A percentile compares a stretch with the other conserved stretches of the same genome.
Conservation (phyloP, 176 grass and related monocot genomes). For the Triticum dicoccoides region DNA sequence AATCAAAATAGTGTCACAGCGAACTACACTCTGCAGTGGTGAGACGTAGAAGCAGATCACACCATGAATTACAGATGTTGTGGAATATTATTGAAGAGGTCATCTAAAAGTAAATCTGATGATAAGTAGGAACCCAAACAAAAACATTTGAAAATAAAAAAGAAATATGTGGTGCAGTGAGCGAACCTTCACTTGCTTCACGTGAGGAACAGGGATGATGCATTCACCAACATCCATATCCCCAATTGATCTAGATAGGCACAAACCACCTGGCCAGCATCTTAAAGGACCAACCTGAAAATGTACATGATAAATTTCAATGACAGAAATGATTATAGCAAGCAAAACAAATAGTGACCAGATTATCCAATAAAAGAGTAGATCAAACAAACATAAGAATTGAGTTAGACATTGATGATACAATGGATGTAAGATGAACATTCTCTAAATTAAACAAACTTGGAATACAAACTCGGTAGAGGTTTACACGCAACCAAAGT, state of each 20-base stretch:
- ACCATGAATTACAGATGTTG: not conserved
- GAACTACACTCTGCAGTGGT: not conserved
- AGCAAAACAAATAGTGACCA: not conserved
- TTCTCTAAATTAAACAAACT: not conserved
- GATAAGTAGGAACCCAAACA: not conserved
- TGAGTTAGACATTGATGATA: not conserved
- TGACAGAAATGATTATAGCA: not conserved
- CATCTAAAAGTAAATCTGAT: not conserved
- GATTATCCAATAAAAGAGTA: not conserved
- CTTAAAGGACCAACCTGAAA: slow-evolving; percentile 95
- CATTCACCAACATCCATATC: slow-evolving; percentile 95
- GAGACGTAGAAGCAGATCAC: slow-evolving; percentile 4
- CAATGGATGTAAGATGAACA: slow-evolving; percentile 9
- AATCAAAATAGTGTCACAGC: slow-evolving; percentile 22
- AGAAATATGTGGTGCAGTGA: not conserved
- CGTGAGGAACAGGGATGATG: slow-evolving; percentile 89
- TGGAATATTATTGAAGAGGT: not conserved
- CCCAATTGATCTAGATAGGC: slow-evolving; percentile 96
- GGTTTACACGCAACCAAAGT: not conserved
- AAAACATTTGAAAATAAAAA: not conserved
- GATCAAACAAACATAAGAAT: not conserved
- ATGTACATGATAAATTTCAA: slow-evolving; percentile 6
- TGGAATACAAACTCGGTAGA: not conserved
- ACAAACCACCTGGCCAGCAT: slow-evolving; percentile 99
- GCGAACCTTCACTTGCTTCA: slow-evolving; percentile 99